Conservation (phyloP, 805 yeast genomes). For the Starmerella vitae region DNA sequence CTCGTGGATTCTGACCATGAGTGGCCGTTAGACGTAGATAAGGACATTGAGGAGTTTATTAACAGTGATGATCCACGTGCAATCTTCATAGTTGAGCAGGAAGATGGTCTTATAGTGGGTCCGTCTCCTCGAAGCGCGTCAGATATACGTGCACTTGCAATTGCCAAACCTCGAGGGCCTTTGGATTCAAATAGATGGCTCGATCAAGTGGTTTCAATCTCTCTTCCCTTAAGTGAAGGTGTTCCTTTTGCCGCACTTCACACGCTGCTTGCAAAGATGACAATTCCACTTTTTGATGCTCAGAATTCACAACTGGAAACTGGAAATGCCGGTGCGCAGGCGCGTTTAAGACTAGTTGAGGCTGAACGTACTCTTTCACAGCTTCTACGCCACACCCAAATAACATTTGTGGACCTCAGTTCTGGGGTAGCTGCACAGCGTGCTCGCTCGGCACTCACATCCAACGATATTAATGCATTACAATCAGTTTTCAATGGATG, state of each 20-base stretch:
- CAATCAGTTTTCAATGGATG: conserved; percentile 61
- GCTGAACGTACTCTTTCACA: conserved; percentile 15
- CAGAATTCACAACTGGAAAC: background rate
- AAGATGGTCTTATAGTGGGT: conserved; percentile 14
- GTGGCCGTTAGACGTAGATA: conserved; percentile 16
- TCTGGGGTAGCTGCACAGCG: conserved; percentile 2
- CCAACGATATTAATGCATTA: conserved; percentile 46
- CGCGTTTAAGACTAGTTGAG: conserved; percentile 15
- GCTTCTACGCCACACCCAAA: conserved; percentile 9
- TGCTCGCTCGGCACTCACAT: conserved; percentile 3
- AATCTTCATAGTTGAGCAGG: conserved; percentile 15
- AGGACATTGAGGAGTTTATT: conserved; percentile 11
- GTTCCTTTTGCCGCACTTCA: conserved; percentile 31
- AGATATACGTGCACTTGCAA: conserved; percentile 5
- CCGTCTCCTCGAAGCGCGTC: conserved; percentile 11
- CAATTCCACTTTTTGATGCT: conserved; percentile 57
- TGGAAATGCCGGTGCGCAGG: conserved; percentile 2
- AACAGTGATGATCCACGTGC: conserved; percentile 8
- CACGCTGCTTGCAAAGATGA: conserved; percentile 46
- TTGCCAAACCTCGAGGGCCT: conserved; percentile 10
- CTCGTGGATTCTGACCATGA: conserved; percentile 3
- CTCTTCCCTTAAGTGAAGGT: conserved; percentile 9
- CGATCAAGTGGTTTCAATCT: conserved; percentile 3
- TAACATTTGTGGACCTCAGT: conserved; percentile 11
- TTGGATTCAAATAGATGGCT: conserved; percentile 8